These are phyloP conservation scores for Circinella minor DNA, from an alignment of 371 early-diverging fungal genomes.

Conservation along the genomic window DNA sequence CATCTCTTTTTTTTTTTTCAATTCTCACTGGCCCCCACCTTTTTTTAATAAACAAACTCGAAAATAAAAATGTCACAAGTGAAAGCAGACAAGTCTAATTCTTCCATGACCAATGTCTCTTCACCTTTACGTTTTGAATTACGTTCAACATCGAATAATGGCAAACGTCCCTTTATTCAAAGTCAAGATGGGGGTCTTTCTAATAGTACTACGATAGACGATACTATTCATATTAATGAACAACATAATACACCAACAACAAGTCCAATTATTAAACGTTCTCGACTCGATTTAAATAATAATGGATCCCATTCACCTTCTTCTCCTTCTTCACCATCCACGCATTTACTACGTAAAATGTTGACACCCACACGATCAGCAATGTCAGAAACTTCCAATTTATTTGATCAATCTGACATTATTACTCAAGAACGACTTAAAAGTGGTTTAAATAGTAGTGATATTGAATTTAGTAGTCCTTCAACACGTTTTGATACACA, in stretches of 20 bases:
- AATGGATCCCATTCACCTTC: background rate
- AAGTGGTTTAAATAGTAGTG: constrained; percentile 6
- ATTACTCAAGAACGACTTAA: constrained; percentile 11
- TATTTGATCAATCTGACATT: constrained; percentile 11
- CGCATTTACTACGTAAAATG: background rate
- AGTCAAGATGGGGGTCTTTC: background rate
- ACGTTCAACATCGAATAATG: background rate
- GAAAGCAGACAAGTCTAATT: background rate
- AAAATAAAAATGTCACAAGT: constrained; percentile 5
- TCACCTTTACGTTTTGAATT: constrained; percentile 1
- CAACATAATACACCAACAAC: background rate
- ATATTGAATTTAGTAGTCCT: background rate
- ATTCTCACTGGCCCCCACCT: background rate
- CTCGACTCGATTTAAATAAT: background rate
- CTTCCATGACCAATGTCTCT: constrained; percentile 5
- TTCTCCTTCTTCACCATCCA: too few relatives aligned
- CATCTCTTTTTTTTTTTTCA: constrained; percentile 12
- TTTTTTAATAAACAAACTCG: background rate
- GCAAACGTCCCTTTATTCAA: background rate
- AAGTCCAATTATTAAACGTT: constrained; percentile 1
- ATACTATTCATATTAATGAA: background rate
- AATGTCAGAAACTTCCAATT: constrained; percentile 7
- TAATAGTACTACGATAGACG: too few relatives aligned
- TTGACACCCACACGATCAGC: constrained; percentile 2
- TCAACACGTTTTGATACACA: too few relatives aligned